Evolutionary conservation across 2,329 filamentous ascomycete species (phyloP).

Genomic region (Claviceps lovelessii): DNA sequence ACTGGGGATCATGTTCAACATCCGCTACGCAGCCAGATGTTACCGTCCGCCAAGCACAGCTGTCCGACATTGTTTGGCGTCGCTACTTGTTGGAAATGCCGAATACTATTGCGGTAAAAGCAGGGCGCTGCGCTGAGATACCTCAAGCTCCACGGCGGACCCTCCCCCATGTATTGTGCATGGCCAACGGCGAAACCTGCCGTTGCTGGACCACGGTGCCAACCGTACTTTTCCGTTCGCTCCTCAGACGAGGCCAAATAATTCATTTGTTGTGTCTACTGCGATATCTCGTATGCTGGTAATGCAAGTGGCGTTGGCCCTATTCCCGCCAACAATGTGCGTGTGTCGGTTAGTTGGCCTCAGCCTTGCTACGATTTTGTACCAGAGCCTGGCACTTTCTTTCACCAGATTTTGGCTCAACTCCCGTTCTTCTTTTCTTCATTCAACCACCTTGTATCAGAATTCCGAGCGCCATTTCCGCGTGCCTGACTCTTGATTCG

Average conservation of each 20-base stretch:
- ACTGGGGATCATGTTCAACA: too few species aligned
- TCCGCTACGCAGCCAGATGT: too few species aligned
- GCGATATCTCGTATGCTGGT: background rate
- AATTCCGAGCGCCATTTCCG: background rate
- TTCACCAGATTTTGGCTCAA: background rate
- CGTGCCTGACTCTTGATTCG: background rate
- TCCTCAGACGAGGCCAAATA: background rate
- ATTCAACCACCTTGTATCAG: background rate
- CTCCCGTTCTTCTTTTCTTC: background rate
- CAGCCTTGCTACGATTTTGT: background rate
- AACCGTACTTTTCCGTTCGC: background rate
- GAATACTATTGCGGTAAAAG: too few species aligned
- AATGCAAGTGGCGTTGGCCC: background rate
- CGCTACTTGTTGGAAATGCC: too few species aligned
- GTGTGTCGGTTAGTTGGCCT: background rate
- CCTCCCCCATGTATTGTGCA: background rate
- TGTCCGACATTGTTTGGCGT: too few species aligned
- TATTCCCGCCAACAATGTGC: background rate
- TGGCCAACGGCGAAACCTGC: background rate
- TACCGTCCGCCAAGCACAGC: too few species aligned
- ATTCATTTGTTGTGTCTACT: background rate
- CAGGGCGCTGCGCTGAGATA: background rate
- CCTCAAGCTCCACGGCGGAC: background rate
- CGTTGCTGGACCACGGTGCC: background rate
- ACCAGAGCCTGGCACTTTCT: background rate